Conservation (phyloP, 495 filamentous ascomycete species). For the Aspergillus diversus region DNA sequence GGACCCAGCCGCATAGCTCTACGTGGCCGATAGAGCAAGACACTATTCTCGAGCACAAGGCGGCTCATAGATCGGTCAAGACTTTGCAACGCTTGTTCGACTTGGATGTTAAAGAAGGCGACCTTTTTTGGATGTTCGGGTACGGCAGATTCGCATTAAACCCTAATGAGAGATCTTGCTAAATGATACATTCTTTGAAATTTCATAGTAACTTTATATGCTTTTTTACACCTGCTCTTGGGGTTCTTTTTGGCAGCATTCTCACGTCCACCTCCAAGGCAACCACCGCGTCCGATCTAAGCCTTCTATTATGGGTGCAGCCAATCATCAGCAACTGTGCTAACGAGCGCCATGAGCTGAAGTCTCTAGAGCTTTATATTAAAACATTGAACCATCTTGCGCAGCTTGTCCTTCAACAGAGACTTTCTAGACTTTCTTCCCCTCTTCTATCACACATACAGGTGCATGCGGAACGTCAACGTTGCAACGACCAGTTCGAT, state of each 20-base stretch:
- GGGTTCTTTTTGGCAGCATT: neutral
- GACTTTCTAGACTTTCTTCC: neutral
- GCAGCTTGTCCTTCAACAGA: neutral
- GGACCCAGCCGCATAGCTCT: neutral
- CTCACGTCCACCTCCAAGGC: neutral
- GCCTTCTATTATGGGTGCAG: neutral
- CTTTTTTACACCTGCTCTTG: neutral
- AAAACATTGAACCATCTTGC: neutral
- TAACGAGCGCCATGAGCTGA: neutral
- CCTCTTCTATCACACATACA: neutral
- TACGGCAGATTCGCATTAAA: too few species aligned
- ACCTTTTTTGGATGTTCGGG: too few species aligned
- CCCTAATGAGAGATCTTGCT: too few species aligned
- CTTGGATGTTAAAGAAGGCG: neutral
- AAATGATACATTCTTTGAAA: too few species aligned
- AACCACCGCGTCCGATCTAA: neutral
- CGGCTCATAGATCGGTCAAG: neutral
- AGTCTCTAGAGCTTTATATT: neutral
- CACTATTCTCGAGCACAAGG: neutral
- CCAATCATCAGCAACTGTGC: neutral
- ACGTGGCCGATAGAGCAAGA: neutral
- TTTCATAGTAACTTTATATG: neutral
- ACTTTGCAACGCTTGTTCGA: neutral
- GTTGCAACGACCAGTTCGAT: neutral
- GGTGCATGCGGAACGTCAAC: neutral